These are phyloP conservation scores for Chaetoceros tenuissimus DNA, from an alignment of 108 stramenopile genomes.

Conservation along the genomic window DNA sequence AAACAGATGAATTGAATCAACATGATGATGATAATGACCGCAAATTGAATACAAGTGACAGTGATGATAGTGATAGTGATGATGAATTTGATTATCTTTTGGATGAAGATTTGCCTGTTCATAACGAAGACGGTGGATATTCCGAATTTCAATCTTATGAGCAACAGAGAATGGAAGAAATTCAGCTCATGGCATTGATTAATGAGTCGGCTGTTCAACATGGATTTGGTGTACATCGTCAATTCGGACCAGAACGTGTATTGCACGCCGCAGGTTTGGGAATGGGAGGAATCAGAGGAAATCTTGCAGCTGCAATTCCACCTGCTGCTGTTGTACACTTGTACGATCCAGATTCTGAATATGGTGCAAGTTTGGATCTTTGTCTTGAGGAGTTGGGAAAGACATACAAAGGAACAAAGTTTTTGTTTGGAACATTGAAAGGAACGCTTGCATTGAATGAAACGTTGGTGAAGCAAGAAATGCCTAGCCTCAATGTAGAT, in stretches of 20 bases:
- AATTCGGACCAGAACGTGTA: conserved; percentile 58
- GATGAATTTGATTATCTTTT: conserved; percentile 78
- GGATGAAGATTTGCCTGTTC: conserved; percentile 55
- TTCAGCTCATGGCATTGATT: conserved; percentile 39
- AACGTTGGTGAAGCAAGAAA: conserved; percentile 15
- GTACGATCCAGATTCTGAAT: conserved; percentile 45
- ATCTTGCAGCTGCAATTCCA: conserved; percentile 6
- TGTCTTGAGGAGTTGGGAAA: conserved; percentile 47
- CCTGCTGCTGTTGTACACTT: conserved; percentile 66
- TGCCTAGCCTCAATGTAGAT: conserved; percentile 24
- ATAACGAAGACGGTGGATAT: conserved; percentile 12
- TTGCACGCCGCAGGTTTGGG: conserved; percentile 48
- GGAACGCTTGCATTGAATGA: conserved; percentile 34
- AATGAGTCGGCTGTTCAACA: conserved; percentile 43
- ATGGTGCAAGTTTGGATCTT: conserved; percentile 62
- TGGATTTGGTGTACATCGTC: conserved; percentile 75
- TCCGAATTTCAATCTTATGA: conserved; percentile 30
- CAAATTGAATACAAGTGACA: conserved; percentile 3
- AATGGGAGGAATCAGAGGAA: conserved; percentile 1
- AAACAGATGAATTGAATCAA: neutral
- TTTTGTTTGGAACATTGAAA: conserved; percentile 47
- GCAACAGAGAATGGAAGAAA: conserved; percentile 48
- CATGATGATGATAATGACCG: neutral
- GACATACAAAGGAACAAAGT: conserved; percentile 50
- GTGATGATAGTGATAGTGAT: conserved; percentile 19